Base-by-base conservation (phyloP, 495 filamentous ascomycete genomes). In the Penicillium pulvis region DNA sequence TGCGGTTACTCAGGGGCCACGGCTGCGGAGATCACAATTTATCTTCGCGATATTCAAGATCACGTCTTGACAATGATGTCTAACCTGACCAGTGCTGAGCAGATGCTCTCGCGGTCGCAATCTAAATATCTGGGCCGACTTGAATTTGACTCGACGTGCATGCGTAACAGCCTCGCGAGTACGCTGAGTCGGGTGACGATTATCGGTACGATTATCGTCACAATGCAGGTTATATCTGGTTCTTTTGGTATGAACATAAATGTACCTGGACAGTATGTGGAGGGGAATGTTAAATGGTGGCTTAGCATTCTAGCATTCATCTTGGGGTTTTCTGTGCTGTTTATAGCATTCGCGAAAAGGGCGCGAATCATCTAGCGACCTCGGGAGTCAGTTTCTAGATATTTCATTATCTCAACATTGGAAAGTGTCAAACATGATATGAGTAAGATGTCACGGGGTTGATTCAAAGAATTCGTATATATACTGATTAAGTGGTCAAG, bases 21-120 rank as follows among this genome's bases (percentile, higher is more conserved):
- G 0, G 85, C 89, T 5, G 88, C 88, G 70, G 90, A 96, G 66
- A 93, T 97, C 60, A 90, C 89, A 14, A 80, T 96, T 57, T 97
- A 96, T 67, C 82, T 97, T 1, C 87, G 89, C 53, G 93, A 96
- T 75, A 93, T 96, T 58, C 92, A 96, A 70, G 93, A 97, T 71
- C 93, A 97, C 79, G 91, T 97, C 42, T 85, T 97, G 30, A 96
- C 93, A 56, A 96, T 96, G 92, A 91, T 93, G 80, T 87, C 84
- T 62, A 96, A 93, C 68, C 77, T 97, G 28, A 83, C 83, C 10
- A 91, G 96, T 61, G 93, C 91, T 56, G 93, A 97, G 71, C 94
- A 96, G 78, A 96, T 97, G 81, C 83, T 97, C 26, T 90, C 87
- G 0, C 87, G 93, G 24, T 85, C 84, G 19, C 93, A 96, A 75